These are phyloP conservation scores for Ascochyta rabiei DNA, from an alignment of 2,329 filamentous ascomycete genomes.

Conservation along the genomic window DNA sequence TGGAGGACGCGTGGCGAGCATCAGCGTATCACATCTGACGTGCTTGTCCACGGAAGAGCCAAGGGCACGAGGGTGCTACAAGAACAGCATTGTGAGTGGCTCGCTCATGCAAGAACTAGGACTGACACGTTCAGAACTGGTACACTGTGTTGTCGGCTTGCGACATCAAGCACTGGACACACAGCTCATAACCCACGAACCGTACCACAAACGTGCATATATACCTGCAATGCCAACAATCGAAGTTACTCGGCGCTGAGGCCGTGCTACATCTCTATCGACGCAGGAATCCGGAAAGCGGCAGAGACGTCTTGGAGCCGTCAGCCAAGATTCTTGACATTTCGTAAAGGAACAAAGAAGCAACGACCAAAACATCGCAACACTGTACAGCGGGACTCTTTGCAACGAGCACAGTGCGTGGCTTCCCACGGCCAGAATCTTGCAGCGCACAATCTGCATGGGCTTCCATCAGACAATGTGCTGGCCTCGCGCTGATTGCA, in stretches of 20 bases:
- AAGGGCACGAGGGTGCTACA: slow-evolving; percentile 5
- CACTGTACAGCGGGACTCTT: neutral
- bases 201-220: slow-evolving; percentile 5
- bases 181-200: neutral
- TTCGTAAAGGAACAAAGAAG: slow-evolving; percentile 15
- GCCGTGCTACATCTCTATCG: slow-evolving; percentile 25
- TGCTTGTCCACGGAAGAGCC: slow-evolving; percentile 9
- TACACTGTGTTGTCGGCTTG: neutral
- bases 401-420: slow-evolving; percentile 6
- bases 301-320: slow-evolving; percentile 36
- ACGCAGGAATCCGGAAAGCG: slow-evolving; percentile 26
- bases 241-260: slow-evolving; percentile 40
- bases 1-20: slow-evolving; percentile 8
- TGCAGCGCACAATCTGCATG: slow-evolving; percentile 13
- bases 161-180: neutral
- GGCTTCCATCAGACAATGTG: slow-evolving; percentile 1
- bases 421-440: slow-evolving; percentile 10
- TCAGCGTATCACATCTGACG: slow-evolving; percentile 5
- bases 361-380: slow-evolving; percentile 7
- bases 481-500: slow-evolving; percentile 11
- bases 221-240: slow-evolving; percentile 25
- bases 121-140: slow-evolving; percentile 7
- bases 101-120: neutral
- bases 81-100: slow-evolving; percentile 1
- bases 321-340: slow-evolving; percentile 44